Evolutionary conservation across 306 rosid species (phyloP).

Genomic region (Crotalaria pallida): DNA sequence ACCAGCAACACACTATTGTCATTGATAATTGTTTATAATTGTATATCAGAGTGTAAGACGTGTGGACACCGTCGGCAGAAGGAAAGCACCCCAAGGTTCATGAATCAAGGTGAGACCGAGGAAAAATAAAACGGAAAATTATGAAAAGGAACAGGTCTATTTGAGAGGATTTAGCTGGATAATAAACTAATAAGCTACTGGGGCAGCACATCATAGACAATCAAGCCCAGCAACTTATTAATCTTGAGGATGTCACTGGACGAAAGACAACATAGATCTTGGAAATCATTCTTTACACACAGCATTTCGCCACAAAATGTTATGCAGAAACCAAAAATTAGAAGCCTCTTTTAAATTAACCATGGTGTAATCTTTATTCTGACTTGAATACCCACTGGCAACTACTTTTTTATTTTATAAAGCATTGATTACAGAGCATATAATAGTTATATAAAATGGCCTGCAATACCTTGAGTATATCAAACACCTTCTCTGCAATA

Average conservation of each 20-base stretch:
- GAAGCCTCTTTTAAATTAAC: neutral
- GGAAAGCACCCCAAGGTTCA: neutral
- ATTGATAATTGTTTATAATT: neutral
- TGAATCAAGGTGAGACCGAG: neutral
- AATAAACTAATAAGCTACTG: neutral
- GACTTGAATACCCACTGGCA: neutral
- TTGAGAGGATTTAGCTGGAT: neutral
- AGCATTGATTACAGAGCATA: neutral
- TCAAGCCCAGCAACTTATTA: neutral
- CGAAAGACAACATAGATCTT: neutral
- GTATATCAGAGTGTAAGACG: neutral
- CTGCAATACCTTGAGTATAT: constrained; percentile 75
- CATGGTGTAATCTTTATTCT: neutral
- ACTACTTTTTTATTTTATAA: neutral
- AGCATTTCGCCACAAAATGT: constrained; percentile 1
- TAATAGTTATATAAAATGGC: neutral
- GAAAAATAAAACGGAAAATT: neutral
- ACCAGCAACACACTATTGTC: neutral
- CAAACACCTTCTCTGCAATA: constrained; percentile 93
- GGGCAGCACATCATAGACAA: neutral
- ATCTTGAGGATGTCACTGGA: neutral
- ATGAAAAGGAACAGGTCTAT: neutral
- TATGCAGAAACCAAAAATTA: neutral
- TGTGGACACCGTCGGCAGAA: neutral
- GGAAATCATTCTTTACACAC: too few species aligned